Conservation (phyloP, 495 filamentous ascomycete species). For the Talaromyces liani region DNA sequence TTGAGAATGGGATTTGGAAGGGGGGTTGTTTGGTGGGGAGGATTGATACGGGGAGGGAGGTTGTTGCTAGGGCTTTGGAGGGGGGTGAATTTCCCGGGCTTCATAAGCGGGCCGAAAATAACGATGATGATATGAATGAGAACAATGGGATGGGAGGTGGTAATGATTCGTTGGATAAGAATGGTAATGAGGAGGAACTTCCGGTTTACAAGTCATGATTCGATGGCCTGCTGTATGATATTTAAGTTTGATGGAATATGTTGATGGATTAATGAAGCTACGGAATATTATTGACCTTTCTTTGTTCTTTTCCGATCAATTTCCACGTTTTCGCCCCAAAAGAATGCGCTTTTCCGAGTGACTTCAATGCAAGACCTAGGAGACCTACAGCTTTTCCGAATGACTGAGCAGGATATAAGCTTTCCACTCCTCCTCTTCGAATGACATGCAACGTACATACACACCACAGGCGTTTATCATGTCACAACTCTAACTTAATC, state of each 20-base stretch:
- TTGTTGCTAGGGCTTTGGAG: neutral
- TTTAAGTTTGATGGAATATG: neutral
- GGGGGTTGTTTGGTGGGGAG: neutral
- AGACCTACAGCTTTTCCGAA: neutral
- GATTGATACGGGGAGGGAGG: neutral
- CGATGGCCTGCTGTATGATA: neutral
- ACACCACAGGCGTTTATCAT: neutral
- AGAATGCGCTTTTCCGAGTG: neutral
- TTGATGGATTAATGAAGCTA: neutral
- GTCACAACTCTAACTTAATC: neutral
- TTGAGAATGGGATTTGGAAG: constrained; percentile 7
- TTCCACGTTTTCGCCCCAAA: neutral
- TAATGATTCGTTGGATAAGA: neutral
- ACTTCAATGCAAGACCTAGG: neutral
- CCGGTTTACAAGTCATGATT: neutral
- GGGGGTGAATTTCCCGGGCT: neutral
- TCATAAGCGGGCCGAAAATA: neutral
- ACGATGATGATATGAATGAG: neutral
- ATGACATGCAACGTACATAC: too few species aligned
- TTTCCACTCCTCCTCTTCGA: too few species aligned
- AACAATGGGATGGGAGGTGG: neutral
- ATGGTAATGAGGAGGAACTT: neutral
- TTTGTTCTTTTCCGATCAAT: neutral
- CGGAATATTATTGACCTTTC: neutral
- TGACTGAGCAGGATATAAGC: too few species aligned